Evolutionary conservation across 2,329 filamentous ascomycete species (phyloP).

Genomic region (Colletotrichum sp.): DNA sequence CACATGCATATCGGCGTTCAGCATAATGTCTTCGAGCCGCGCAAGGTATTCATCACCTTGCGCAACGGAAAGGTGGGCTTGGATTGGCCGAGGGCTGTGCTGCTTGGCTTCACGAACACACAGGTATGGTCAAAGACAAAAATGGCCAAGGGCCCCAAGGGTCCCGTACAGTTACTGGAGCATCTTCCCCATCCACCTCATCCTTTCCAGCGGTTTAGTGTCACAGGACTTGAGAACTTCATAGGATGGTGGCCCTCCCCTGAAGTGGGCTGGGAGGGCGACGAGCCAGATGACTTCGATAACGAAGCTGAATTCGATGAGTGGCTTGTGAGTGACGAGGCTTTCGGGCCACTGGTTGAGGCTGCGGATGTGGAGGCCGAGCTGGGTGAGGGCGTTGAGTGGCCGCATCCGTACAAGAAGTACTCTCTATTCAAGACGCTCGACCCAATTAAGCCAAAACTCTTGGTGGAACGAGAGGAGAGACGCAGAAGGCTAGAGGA

Average conservation of each 20-base stretch:
- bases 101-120: accelerated
- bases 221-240: accelerated
- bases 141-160: not conserved
- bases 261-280: accelerated
- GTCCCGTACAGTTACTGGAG: not conserved
- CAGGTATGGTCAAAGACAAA: not conserved
- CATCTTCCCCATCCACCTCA: not conserved
- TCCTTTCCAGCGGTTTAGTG: not conserved
- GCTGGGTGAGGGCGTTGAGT: not conserved
- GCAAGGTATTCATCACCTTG: not conserved
- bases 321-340: not conserved
- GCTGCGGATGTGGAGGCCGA: not conserved
- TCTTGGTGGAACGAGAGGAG: not conserved
- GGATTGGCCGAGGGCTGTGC: not conserved
- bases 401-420: not conserved
- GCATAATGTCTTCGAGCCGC: not conserved
- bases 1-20: not conserved
- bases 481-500: not conserved
- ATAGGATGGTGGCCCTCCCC: accelerated
- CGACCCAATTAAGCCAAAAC: not conserved
- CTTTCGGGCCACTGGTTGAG: not conserved
- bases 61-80: accelerated
- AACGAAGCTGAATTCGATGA: not conserved
- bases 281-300: not conserved
- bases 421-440: not conserved